These are phyloP conservation scores for Scleromitrula shiraiana DNA, from an alignment of 2,329 filamentous ascomycete species.

Conservation along the genomic window DNA sequence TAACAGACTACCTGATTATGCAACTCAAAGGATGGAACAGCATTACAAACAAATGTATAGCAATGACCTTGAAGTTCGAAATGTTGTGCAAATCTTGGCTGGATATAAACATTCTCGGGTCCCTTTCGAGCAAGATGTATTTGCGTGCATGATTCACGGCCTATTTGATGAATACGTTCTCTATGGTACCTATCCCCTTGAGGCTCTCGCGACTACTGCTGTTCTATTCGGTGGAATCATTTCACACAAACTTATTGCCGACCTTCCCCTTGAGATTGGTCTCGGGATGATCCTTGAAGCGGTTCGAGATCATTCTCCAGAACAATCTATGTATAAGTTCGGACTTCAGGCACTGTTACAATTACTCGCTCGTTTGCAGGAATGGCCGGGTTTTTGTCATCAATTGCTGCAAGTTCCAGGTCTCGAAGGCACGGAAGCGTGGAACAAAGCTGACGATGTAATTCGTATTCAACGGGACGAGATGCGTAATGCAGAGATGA, in stretches of 20 bases:
- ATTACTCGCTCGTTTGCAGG: slow-evolving; percentile 70
- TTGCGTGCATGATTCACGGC: slow-evolving; percentile 97
- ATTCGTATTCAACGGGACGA: slow-evolving; percentile 60
- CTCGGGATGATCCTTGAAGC: slow-evolving; percentile 97
- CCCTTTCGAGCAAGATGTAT: slow-evolving; percentile 82
- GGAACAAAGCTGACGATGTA: slow-evolving; percentile 73
- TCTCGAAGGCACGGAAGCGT: slow-evolving; percentile 77
- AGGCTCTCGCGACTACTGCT: slow-evolving; percentile 89
- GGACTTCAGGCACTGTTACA: slow-evolving; percentile 91
- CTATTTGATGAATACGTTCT: slow-evolving; percentile 96
- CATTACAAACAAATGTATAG: slow-evolving; percentile 98
- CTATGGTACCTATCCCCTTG: slow-evolving; percentile 91
- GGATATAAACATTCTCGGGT: slow-evolving; percentile 83
- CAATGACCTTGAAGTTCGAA: slow-evolving; percentile 75
- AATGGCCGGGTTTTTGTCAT: slow-evolving; percentile 94
- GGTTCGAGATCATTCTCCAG: slow-evolving; percentile 73
- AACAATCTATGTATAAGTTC: slow-evolving; percentile 96
- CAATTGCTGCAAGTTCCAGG: slow-evolving; percentile 75
- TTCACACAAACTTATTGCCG: slow-evolving; percentile 82
- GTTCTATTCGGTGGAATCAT: slow-evolving; percentile 96
- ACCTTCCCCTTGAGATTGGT: slow-evolving; percentile 86
- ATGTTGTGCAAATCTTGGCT: slow-evolving; percentile 77
- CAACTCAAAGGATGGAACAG: slow-evolving; percentile 91
- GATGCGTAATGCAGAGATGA: slow-evolving; percentile 38
- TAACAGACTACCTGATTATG: slow-evolving; percentile 70